Conservation (phyloP, 2,329 filamentous ascomycete species). For the Stagonosporopsis tanaceti region DNA sequence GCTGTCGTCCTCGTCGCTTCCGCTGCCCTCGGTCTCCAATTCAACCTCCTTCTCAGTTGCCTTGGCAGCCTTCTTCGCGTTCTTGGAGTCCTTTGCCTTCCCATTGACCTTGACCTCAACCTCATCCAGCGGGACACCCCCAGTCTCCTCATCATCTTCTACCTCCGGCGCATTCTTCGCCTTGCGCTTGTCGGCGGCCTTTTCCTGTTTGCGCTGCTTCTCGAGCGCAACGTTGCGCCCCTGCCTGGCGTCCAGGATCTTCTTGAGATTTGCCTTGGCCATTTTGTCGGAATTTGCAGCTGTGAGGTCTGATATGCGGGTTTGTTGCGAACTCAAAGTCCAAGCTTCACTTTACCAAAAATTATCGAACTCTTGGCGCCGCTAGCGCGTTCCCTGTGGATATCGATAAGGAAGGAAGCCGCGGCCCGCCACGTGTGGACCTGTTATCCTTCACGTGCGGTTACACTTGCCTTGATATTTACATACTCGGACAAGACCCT, state of each 20-base stretch:
- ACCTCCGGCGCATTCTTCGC: slow-evolving; percentile 36
- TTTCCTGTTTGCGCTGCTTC: slow-evolving; percentile 74
- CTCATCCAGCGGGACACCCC: slow-evolving; percentile 42
- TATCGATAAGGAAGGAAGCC: slow-evolving; percentile 34
- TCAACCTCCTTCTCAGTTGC: slow-evolving; percentile 37
- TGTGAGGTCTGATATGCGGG: slow-evolving; percentile 1
- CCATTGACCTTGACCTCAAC: slow-evolving; percentile 39
- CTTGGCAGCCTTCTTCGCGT: slow-evolving; percentile 44
- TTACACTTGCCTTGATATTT: background rate
- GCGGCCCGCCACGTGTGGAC: slow-evolving; percentile 34
- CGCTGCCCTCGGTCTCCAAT: slow-evolving; percentile 44
- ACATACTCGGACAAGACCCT: background rate
- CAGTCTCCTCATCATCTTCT: slow-evolving; percentile 33
- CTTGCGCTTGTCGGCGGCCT: slow-evolving; percentile 61
- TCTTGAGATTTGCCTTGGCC: slow-evolving; percentile 62
- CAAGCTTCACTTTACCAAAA: slow-evolving; percentile 34
- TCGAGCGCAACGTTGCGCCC: slow-evolving; percentile 77
- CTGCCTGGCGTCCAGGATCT: slow-evolving; percentile 65
- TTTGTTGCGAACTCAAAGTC: slow-evolving; percentile 20
- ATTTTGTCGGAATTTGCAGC: slow-evolving; percentile 38
- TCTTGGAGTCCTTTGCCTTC: slow-evolving; percentile 42
- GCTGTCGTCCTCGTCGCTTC: slow-evolving; percentile 50
- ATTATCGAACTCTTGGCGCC: slow-evolving; percentile 47
- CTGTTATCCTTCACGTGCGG: slow-evolving; percentile 1
- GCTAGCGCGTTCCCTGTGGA: slow-evolving; percentile 31